Evolutionary conservation across 345 rosid species (phyloP).

Genomic region (Hirschfeldia incana): DNA sequence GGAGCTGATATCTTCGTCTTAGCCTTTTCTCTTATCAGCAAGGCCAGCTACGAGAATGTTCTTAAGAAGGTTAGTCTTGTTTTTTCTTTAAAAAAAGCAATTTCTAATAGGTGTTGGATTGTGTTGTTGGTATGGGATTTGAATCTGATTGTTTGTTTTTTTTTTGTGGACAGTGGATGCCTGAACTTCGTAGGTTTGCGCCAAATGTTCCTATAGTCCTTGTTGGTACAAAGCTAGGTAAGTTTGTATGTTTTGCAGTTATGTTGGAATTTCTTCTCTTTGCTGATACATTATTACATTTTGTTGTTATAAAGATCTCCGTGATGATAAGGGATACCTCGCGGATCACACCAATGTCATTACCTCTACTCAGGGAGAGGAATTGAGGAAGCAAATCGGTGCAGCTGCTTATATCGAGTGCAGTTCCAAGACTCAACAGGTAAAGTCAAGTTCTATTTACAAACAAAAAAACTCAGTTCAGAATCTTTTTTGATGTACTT

Average conservation of each 20-base stretch:
- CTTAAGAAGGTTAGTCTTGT: conserved; percentile 77
- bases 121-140: too few species aligned
- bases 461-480: background rate
- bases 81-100: background rate
- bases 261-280: background rate
- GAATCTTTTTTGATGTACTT: too few species aligned
- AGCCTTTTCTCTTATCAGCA: conserved; percentile 89
- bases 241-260: conserved; percentile 2
- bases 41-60: conserved; percentile 96
- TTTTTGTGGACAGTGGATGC: conserved; percentile 78
- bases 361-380: conserved; percentile 92
- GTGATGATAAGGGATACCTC: conserved; percentile 69
- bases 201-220: conserved; percentile 96
- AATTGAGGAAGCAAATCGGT: conserved; percentile 89
- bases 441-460: conserved; percentile 18
- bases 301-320: conserved; percentile 59
- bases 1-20: conserved; percentile 93
- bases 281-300: background rate
- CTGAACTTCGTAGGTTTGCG: conserved; percentile 92
- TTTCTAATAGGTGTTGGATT: too few species aligned
- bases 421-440: conserved; percentile 98
- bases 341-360: conserved; percentile 71
- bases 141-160: conserved; percentile 29
- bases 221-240: conserved; percentile 95
- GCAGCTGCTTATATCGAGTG: conserved; percentile 97